Evolutionary conservation across 805 yeast species (phyloP), one percentile per base, ranked within the genome.

Genomic region (Ogataea zsoltii): DNA sequence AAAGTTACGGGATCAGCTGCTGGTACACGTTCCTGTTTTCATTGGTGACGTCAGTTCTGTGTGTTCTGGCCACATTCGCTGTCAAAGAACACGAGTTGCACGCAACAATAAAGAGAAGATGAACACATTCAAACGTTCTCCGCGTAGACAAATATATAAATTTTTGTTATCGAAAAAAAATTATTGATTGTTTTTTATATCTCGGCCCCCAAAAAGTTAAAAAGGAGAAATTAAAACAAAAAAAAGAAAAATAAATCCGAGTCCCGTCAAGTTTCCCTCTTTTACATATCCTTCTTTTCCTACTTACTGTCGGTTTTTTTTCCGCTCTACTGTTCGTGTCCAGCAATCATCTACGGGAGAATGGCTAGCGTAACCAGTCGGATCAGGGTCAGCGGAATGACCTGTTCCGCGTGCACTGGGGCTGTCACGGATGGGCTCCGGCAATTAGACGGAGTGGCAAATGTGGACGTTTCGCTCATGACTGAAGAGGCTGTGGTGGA

Each of bases 381-480:
- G 9, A 35, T 66, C 12, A 53, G 62, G 3, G 68, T 85, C 1
- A 63, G 68, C 13, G 97, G 97, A 2, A 92, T 91, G 97, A 91
- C 98, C 2, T 92, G 97, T 60, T 84, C 94, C 2, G 77, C 96
- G 1, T 92, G 98, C 61, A 76, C 86, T 0, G 73, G 83, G 2
- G 70, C 94, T 0, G 79, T 92, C 16, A 77, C 83, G 0, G 65
- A 42, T 6, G 41, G 55, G 2, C 32, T 65, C 13, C 30, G 38
- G 18, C 23, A 38, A 2, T 10, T 62, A 0, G 41, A 46, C 3
- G 67, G 67, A 5, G 63, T 53, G 1, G 69, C 58, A 2, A 33
- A 30, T 13, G 88, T 75, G 0, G 72, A 76, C 2, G 88, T 91
- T 1, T 85, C 96, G 1, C 72, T 88, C 25, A 67, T 88, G 3